Conservation (phyloP, 108 stramenopile species). For the Skeletonema potamos region DNA sequence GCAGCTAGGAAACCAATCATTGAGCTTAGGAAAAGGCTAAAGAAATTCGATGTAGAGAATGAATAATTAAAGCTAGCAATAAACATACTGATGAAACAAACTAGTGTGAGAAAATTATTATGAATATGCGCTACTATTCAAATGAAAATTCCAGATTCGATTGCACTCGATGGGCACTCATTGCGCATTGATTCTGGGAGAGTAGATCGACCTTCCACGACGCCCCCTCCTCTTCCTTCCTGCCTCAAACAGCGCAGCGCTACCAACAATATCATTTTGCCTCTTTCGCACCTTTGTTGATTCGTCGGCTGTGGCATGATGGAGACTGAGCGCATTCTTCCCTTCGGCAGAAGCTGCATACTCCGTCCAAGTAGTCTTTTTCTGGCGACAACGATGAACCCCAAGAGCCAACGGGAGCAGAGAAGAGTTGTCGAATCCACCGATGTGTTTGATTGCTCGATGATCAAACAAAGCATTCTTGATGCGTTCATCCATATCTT, state of each 20-base stretch:
- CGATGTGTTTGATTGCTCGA: not conserved
- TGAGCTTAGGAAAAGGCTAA: constrained; percentile 73
- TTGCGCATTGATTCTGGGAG: not conserved
- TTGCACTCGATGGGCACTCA: not conserved
- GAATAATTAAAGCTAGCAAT: constrained; percentile 12
- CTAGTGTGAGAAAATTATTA: not conserved
- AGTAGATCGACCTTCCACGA: constrained; percentile 12
- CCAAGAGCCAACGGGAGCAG: constrained; percentile 44
- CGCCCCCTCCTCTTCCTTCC: constrained; percentile 33
- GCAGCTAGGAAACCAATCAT: constrained; percentile 81
- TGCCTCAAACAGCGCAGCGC: constrained; percentile 15
- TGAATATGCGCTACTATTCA: not conserved
- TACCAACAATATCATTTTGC: constrained; percentile 7
- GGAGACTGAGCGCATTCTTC: constrained; percentile 9
- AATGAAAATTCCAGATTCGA: not conserved
- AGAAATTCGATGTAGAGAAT: constrained; percentile 76
- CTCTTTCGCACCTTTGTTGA: constrained; percentile 5
- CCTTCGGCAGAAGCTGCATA: constrained; percentile 37
- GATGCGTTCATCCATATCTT: not conserved
- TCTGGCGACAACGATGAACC: constrained; percentile 28
- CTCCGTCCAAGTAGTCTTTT: constrained; percentile 29
- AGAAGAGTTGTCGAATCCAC: constrained; percentile 14
- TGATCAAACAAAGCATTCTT: constrained; percentile 3
- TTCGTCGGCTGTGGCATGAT: not conserved
- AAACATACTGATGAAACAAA: not conserved